Base-by-base conservation (phyloP, 768 basidiomycete species). In the Termitomyces heimii region DNA sequence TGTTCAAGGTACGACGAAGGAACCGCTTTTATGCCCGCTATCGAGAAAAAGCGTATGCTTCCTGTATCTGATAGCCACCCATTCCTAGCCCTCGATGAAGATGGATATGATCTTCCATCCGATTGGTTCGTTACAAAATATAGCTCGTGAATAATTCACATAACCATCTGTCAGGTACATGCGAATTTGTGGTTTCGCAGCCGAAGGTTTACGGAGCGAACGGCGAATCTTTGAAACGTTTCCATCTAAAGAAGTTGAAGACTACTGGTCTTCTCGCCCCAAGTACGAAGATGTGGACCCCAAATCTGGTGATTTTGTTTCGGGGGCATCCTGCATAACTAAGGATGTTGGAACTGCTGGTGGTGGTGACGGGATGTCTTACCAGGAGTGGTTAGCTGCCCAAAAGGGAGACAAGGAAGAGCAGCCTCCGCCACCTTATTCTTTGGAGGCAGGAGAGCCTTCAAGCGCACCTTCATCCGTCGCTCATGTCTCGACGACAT, bases 1-100 rank as follows among this genome's bases (percentile, higher is more conserved):
- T n/a, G 5, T 52, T 34, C 16, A 61, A 89, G 87, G 68, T 92
- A 92, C 61, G 89, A 92, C 63, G 89, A 92, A 75, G 91, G 92
- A 37, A 93, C 91, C 0, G 89, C 84, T 2, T 82, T 90, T 60
- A 82, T 94, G 77, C 92, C 92, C 7, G 80, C 83, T 14, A 82
- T 90, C 1, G 67, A 82, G 42, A 73, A 76, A 57, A 82, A 83
- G 57, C 71, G 78, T 6, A 72, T 79, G 50, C 74, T 91, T 2
- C 92, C 91, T 10, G 72, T 77, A 55, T 78, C 79, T n/a, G 78
- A 83, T 18, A 72, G 76, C 52, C 83, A 75, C 64, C 75, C 75
- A 18, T 86, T 90, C 63, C 69, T 92, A 62, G 85, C 89, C 9
- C 76, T 91, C 18, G 91, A 94, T 63, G 84, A 79, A 59, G 92